A percentile compares a stretch with the other conserved stretches of the same genome.
Evolutionary conservation across 257 asterid genomes (phyloP).

Genomic region (Salvia hispanica): DNA sequence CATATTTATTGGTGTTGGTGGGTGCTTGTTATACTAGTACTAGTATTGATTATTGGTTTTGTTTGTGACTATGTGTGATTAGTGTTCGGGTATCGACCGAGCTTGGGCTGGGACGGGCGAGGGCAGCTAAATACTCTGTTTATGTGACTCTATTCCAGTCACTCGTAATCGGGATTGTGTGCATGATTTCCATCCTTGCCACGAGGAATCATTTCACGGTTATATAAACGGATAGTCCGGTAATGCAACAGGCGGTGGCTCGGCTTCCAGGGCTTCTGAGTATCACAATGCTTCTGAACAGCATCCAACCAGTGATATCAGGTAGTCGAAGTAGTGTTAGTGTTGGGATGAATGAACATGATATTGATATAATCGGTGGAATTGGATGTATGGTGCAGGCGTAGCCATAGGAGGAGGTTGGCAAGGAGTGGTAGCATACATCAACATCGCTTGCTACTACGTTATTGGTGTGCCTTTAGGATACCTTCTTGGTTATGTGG

Average conservation of each 20-base stretch:
- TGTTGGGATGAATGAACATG: no score
- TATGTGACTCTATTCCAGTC: slow-evolving; percentile 60
- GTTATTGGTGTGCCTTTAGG: slow-evolving; percentile 70
- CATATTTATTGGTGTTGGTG: slow-evolving; percentile 35
- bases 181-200: slow-evolving; percentile 52
- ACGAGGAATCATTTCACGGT: slow-evolving; percentile 53
- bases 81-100: slow-evolving; percentile 82
- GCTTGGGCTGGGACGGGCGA: slow-evolving; percentile 69
- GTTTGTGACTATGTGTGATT: background rate
- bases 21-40: no score
- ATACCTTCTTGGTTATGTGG: slow-evolving; percentile 58
- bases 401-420: slow-evolving; percentile 87
- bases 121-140: slow-evolving; percentile 71
- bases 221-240: slow-evolving; percentile 62
- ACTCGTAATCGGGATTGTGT: slow-evolving; percentile 62
- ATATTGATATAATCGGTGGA: no score
- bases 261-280: slow-evolving; percentile 67
- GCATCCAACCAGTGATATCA: slow-evolving; percentile 82
- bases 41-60: no score
- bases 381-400: slow-evolving; percentile 38
- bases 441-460: slow-evolving; percentile 68
- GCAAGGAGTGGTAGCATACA: slow-evolving; percentile 78
- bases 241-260: slow-evolving; percentile 66
- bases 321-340: slow-evolving; percentile 32
- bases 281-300: slow-evolving; percentile 79